Evolutionary conservation across 805 yeast genomes (phyloP), one percentile per base, ranked within the genome.

Genomic region (Wickerhamomyces ciferrii): DNA sequence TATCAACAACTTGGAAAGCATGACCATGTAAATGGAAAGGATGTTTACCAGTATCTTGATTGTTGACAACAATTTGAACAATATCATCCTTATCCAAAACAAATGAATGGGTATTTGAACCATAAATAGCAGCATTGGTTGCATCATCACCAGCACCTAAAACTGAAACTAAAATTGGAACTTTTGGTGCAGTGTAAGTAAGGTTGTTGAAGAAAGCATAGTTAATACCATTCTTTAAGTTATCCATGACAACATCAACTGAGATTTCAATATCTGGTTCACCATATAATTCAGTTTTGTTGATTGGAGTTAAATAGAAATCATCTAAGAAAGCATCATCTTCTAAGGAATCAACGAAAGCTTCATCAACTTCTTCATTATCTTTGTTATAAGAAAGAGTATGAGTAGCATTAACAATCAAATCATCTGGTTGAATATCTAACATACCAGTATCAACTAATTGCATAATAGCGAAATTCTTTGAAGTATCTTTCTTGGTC

Each of bases 21-120:
- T 71, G 76, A 29, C 99, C 99, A 71, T 92, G 99, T 63, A 92
- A 71, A 70, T 92, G 99, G 94, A 92, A 92, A 27, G 99, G 98
- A 71, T 92, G 99, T 57, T 75, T 84, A 63, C 98, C 97, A 6
- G 96, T 79, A 67, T 92, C 99, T 49, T 70, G 69, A 68, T 90
- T 91, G 73, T 92, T 92, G 39, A 92, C 60, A 7, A 87, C 86
- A 55, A 92, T 78, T 62, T 92, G 96, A 31, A 92, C 77, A 48
- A 86, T 71, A 45, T 71, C 74, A 48, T 69, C 68, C 41, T 65
- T 65, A 42, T 63, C 57, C 76, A 92, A 69, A 15, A 92, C 88
- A 61, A 76, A 73, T 0, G 96, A 58, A 61, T 91, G 75, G 44
- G 95, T 85, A 70, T 87, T 84, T 43, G 85, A 65, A 57, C 99